Evolutionary conservation across 768 basidiomycete species (phyloP), one percentile per base, ranked within the genome.

Genomic region (Termitomyces sp.): DNA sequence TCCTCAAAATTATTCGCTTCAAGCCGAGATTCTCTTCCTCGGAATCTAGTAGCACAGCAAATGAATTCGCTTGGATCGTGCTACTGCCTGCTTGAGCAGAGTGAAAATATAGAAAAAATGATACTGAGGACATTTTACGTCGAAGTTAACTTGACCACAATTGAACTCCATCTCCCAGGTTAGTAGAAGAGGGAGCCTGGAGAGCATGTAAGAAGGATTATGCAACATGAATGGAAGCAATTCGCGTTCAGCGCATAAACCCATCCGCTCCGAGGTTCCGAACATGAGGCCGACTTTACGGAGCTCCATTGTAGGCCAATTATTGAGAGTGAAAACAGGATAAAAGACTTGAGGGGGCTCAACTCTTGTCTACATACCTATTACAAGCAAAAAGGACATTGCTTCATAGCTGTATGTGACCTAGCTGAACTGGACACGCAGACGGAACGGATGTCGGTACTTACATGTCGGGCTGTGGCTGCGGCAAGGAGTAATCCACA

Each of bases 151-250:
- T 45, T 29, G 29, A 55, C 31, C 40, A 43, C 5, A 11, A 40
- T 10, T 42, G 11, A n/a, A 43, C 42, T 45, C 42, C 42, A 56
- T 42, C 43, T 45, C 29, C 55, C 55, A 56, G 40, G 54, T 32
- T 29, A 31, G 55, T 10, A 45, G n/a, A 55, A 31, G 54, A 38
- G 32, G 40, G 54, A 38, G 32, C 55, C 42, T 31, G 55, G 45
- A 56, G 34, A 43, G 42, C 54, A n/a, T 43, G 55, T 55, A 43
- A 56, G 31, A 45, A 55, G 38, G 17, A 42, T 42, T n/a, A 56
- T 56, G 31, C 55, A 45, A 56, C 42, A 56, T 56, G 42, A 56
- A 56, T 56, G 55, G 55, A 56, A 56, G 55, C 31, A 45, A 45
- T 56, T 56, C 42, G n/a, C 42, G 6, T 45, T 45, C 11, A 20